Evolutionary conservation across 164 flowering plant species (phyloP).

Genomic region (Cinnamomum micranthum): DNA sequence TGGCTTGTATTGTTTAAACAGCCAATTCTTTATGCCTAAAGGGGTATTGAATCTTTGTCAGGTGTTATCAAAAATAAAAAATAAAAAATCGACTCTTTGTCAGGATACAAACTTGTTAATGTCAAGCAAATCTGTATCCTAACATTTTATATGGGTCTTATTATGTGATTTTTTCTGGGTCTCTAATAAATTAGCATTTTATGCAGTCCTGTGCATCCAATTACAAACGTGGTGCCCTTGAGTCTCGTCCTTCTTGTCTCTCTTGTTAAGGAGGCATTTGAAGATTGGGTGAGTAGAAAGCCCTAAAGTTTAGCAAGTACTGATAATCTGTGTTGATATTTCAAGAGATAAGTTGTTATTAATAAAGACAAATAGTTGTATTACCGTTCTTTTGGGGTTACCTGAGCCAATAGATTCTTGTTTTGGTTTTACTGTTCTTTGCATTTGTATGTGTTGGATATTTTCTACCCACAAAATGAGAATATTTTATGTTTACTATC

Average conservation of each 20-base stretch:
- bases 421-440: not conserved
- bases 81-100: not conserved
- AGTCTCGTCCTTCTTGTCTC: conserved; percentile 85
- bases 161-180: not conserved
- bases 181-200: not conserved
- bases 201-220: conserved; percentile 90
- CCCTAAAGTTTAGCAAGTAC: not conserved
- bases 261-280: conserved; percentile 94
- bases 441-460: not conserved
- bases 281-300: conserved; percentile 85
- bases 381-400: not conserved
- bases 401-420: not conserved
- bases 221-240: conserved; percentile 86
- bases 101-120: not conserved
- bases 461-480: not conserved
- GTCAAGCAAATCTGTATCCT: not conserved
- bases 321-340: not conserved
- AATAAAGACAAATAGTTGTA: not conserved
- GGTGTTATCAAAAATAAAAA: too few relatives aligned
- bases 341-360: not conserved
- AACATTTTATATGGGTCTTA: not conserved
- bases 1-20: not conserved
- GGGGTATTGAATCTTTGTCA: not conserved
- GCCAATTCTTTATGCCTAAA: not conserved
- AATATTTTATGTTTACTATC: not conserved